Evolutionary conservation across 805 yeast genomes (phyloP).

Genomic region (Saturnispora silvae): DNA sequence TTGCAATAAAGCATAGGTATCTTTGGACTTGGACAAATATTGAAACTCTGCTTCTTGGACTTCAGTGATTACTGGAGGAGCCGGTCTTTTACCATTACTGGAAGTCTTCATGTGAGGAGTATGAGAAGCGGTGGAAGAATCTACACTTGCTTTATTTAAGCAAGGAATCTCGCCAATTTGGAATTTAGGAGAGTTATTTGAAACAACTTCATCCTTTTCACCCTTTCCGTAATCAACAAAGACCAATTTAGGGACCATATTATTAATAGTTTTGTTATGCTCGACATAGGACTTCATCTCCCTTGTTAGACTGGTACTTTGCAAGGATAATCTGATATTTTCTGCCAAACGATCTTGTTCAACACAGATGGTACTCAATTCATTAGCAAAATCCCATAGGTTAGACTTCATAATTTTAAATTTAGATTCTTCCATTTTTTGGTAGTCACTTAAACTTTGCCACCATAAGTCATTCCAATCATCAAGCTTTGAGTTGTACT

Average conservation of each 20-base stretch:
- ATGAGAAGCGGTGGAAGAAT: not conserved
- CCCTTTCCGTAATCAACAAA: conserved; percentile 49
- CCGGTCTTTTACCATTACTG: conserved; percentile 17
- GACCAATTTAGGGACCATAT: conserved; percentile 45
- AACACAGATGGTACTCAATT: conserved; percentile 66
- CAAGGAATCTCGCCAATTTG: conserved; percentile 14
- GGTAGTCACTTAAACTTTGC: conserved; percentile 47
- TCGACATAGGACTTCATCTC: conserved; percentile 49
- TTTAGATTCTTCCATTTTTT: conserved; percentile 62
- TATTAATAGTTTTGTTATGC: conserved; percentile 53
- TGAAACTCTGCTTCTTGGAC: conserved; percentile 20
- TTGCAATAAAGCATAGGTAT: conserved; percentile 23
- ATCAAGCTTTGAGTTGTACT: conserved; percentile 46
- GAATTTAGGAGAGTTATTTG: conserved; percentile 6
- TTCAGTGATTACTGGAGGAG: conserved; percentile 23
- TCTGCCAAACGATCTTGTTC: conserved; percentile 72
- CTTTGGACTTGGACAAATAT: conserved; percentile 20
- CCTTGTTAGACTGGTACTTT: conserved; percentile 49
- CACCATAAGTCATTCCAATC: conserved; percentile 69
- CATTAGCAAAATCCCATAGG: conserved; percentile 70
- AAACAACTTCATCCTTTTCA: conserved; percentile 8
- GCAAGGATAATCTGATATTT: conserved; percentile 53
- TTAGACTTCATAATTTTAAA: conserved; percentile 59
- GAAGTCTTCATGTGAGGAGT: not conserved
- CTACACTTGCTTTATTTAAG: conserved; percentile 5